Conservation (phyloP, 306 rosid species). For the Corylus avellana region DNA sequence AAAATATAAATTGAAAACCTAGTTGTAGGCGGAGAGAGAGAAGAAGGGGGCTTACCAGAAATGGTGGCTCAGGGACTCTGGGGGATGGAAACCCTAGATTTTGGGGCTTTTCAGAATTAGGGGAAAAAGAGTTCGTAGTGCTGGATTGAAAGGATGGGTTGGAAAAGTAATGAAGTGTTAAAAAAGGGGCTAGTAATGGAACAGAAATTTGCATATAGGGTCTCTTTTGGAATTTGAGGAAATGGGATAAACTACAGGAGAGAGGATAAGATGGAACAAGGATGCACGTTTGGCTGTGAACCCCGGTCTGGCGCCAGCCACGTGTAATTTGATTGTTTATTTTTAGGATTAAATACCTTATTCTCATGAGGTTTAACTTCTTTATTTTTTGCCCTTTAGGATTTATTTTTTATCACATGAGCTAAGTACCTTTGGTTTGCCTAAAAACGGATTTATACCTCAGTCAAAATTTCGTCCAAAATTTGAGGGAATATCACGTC, state of each 20-base stretch:
- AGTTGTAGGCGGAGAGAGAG: neutral
- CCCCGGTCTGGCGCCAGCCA: neutral
- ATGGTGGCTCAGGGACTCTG: slow-evolving; percentile 19
- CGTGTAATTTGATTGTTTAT: neutral
- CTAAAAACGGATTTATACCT: too few species aligned
- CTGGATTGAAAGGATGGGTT: slow-evolving; percentile 16
- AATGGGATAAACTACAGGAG: neutral
- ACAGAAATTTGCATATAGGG: neutral
- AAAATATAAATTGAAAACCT: neutral
- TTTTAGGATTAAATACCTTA: too few species aligned
- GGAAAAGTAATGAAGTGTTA: slow-evolving; percentile 1
- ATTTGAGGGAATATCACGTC: too few species aligned
- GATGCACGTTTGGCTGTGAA: neutral
- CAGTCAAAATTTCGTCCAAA: too few species aligned
- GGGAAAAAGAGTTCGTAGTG: slow-evolving; percentile 17
- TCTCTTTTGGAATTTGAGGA: neutral
- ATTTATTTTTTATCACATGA: neutral
- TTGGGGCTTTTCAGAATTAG: slow-evolving; percentile 40
- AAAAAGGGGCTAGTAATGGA: slow-evolving; percentile 11
- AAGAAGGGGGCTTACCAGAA: slow-evolving; percentile 26
- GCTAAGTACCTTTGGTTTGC: too few species aligned
- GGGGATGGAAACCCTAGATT: slow-evolving; percentile 40
- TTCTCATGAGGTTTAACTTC: too few species aligned
- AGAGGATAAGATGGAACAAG: neutral
- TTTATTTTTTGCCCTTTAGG: neutral